These are phyloP conservation scores for Phycomyces blakesleeanus DNA, from an alignment of 192 early-diverging fungal species.

Conservation along the genomic window DNA sequence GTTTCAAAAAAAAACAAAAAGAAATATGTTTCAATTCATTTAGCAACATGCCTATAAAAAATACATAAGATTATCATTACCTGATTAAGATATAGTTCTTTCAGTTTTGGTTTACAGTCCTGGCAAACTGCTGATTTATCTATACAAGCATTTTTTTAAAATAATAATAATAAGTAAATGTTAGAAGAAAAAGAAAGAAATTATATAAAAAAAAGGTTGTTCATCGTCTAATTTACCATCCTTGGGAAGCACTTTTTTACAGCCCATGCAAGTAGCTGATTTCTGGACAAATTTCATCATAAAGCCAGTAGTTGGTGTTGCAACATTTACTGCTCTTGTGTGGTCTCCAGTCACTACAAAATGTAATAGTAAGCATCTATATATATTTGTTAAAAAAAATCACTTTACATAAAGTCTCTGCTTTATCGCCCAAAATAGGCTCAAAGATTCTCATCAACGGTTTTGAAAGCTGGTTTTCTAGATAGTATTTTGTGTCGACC, in stretches of 20 bases:
- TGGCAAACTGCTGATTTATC: conserved; percentile 72
- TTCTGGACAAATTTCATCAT: conserved; percentile 94
- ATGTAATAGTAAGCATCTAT: neutral
- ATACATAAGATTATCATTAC: too few relatives aligned
- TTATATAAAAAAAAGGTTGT: too few relatives aligned
- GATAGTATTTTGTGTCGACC: conserved; percentile 94
- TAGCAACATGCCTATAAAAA: too few relatives aligned
- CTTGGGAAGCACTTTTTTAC: conserved; percentile 78
- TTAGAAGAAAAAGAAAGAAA: neutral
- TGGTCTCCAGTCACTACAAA: conserved; percentile 62
- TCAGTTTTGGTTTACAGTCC: neutral
- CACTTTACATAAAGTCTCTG: conserved; percentile 66
- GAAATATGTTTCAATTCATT: neutral
- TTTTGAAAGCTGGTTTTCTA: conserved; percentile 94
- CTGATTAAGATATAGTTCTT: neutral
- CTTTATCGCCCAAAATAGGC: conserved; percentile 90
- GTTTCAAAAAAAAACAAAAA: too few relatives aligned
- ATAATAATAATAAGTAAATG: neutral
- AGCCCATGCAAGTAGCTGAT: conserved; percentile 88
- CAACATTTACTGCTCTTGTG: conserved; percentile 76
- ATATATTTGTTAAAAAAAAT: too few relatives aligned
- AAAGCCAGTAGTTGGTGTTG: conserved; percentile 85
- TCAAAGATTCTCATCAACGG: conserved; percentile 94
- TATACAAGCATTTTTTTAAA: neutral
- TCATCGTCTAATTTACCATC: conserved; percentile 38